Percentiles rank a stretch among this genome's conserved stretches.
These are phyloP conservation scores for Metschnikowia gruessii DNA, from an alignment of 805 yeast species.

Conservation along the genomic window DNA sequence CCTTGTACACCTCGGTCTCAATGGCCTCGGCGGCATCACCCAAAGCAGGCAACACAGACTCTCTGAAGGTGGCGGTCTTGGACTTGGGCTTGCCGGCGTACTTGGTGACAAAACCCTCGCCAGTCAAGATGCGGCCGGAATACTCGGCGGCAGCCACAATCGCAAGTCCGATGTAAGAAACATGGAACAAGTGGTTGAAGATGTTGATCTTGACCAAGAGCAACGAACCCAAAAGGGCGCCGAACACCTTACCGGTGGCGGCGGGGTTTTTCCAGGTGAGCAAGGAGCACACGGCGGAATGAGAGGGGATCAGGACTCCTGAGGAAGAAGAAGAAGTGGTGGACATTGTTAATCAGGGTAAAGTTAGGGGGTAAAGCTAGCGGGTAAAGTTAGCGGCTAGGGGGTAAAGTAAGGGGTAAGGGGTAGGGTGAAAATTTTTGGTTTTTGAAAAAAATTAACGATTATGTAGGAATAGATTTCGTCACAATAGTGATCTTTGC, in stretches of 20 bases:
- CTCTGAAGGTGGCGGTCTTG: constrained; percentile 35
- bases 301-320: constrained; percentile 1
- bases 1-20: constrained; percentile 53
- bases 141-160: constrained; percentile 76
- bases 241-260: constrained; percentile 74
- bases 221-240: constrained; percentile 53
- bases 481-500: too few species aligned
- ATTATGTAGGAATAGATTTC: neutral
- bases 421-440: neutral
- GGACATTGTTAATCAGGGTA: neutral
- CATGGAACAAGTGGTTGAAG: constrained; percentile 56
- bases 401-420: too few species aligned
- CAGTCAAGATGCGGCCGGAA: constrained; percentile 66
- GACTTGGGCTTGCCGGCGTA: constrained; percentile 59
- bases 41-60: constrained; percentile 40
- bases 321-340: constrained; percentile 1
- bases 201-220: constrained; percentile 63
- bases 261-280: constrained; percentile 76
- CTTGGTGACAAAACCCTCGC: constrained; percentile 76
- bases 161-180: constrained; percentile 55
- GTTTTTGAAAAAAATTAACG: neutral
- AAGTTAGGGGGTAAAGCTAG: too few species aligned
- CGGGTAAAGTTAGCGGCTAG: too few species aligned
- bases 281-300: constrained; percentile 30
- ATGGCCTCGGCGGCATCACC: constrained; percentile 46